Conservation (phyloP, 1,284 basidiomycete genomes). For the Austropuccinia psidii region DNA sequence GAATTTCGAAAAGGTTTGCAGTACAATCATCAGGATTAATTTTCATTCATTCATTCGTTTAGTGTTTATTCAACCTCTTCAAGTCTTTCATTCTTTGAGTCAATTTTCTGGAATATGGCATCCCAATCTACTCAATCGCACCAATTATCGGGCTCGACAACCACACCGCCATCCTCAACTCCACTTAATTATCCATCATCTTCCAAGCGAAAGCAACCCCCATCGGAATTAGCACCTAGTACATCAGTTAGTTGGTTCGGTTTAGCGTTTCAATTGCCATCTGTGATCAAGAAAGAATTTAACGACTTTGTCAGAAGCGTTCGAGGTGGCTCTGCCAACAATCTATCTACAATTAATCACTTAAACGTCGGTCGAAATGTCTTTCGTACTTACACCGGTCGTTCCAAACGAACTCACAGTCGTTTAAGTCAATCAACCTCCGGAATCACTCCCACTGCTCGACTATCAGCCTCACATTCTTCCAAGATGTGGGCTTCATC, state of each 20-base stretch:
- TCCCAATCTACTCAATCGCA: too few species aligned
- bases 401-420: background rate
- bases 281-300: constrained; percentile 34
- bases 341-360: background rate
- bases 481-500: background rate
- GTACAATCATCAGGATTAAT: too few species aligned
- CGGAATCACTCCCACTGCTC: too few species aligned
- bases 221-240: background rate
- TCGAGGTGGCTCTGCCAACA: constrained; percentile 1
- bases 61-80: too few species aligned
- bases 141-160: too few species aligned
- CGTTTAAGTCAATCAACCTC: constrained; percentile 4
- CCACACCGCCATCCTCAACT: background rate
- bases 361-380: background rate
- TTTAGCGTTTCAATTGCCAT: constrained; percentile 30
- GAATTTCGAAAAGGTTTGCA: too few species aligned
- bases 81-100: too few species aligned
- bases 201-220: constrained; percentile 27
- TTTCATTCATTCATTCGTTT: too few species aligned
- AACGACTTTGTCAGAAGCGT: constrained; percentile 35
- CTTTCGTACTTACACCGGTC: background rate
- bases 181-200: constrained; percentile 1
- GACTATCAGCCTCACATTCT: too few species aligned
- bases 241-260: constrained; percentile 14
- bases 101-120: too few species aligned